Evolutionary conservation across 1,139 yeast genomes (phyloP), one percentile per base, ranked within the genome.

Genomic region (Pichia sp.): DNA sequence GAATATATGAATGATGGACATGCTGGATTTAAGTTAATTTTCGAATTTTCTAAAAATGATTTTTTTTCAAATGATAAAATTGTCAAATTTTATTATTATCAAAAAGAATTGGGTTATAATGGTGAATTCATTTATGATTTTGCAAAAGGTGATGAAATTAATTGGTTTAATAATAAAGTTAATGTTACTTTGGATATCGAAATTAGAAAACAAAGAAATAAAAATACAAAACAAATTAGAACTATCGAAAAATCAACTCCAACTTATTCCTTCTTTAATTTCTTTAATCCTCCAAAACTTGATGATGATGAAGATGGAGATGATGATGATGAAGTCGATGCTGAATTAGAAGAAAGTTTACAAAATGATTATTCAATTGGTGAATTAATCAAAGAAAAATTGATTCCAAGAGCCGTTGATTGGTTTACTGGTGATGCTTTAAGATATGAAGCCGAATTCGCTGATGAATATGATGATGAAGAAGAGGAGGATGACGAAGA

Each of bases 401-500:
- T 93, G 68, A 86, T 93, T 61, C 97, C 98, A 59, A 83, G 96
- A 65, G 98, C 98, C 52, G 81, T 93, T 63, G 97, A 91, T 70
- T 93, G 98, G 98, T 93, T 89, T 70, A 91, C 98, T 19, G 98
- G 99, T 49, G 90, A 87, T 61, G 99, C 99, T n/a, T 80, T 91
- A 54, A 77, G 73, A 18, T 83, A 74, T 14, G 85, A 77, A 27
- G 81, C 74, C 11, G 84, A 76, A 58, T 47, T 60, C 7, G 79
- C 48, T 59, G 55, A 69, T 79, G 66, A 52, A 82, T 53, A 47
- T 10, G 55, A 44, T 19, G 57, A 53, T n/a, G 55, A 52, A 5
- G 56, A 51, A 27, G 55, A 48, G 3, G 53, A 51, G 4, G 63
- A 56, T n/a, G 61, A 55, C 59, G 78, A 74, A 19, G 84, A 75